phyloP scores from a whole-genome alignment of 352 stramenopile species.

The Phytopythium boreale region DNA sequence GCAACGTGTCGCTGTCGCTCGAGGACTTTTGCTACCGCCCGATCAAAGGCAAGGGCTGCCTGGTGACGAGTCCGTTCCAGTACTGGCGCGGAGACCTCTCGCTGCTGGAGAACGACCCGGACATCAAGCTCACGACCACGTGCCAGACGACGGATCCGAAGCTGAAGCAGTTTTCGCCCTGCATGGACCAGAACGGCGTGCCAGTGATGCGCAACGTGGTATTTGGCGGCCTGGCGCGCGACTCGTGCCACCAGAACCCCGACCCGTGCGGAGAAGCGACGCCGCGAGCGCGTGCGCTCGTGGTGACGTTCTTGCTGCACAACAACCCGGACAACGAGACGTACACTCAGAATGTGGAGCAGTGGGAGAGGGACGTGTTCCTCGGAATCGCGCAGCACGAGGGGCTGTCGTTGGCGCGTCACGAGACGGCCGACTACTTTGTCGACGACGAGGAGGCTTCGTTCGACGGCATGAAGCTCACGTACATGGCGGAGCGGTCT shows the following conservation, averaged over 20 bases:
- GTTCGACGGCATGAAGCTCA: constrained; percentile 60
- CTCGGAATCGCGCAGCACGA: constrained; percentile 31
- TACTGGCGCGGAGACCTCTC: constrained; percentile 67
- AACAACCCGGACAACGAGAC: constrained; percentile 71
- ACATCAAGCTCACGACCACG: constrained; percentile 85
- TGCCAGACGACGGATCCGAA: constrained; percentile 74
- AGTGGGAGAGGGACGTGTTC: constrained; percentile 84
- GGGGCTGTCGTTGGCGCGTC: constrained; percentile 10
- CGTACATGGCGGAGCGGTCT: constrained; percentile 86
- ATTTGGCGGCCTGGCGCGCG: constrained; percentile 67
- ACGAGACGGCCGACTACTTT: constrained; percentile 13
- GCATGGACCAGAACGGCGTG: constrained; percentile 89
- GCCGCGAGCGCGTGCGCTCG: constrained; percentile 65
- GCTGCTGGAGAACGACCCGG: constrained; percentile 57
- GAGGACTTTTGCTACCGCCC: constrained; percentile 79
- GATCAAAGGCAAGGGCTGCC: constrained; percentile 73
- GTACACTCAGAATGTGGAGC: constrained; percentile 68
- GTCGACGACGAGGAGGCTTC: constrained; percentile 18
- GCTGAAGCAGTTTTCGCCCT: constrained; percentile 57
- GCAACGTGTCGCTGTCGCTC: constrained; percentile 41
- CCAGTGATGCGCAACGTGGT: constrained; percentile 88
- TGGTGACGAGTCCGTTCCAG: constrained; percentile 82
- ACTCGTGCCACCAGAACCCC: constrained; percentile 70
- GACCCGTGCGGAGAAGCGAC: constrained; percentile 84
- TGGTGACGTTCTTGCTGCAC: constrained; percentile 88